Evolutionary conservation across 805 yeast genomes (phyloP), one percentile per base, ranked within the genome.

Genomic region (Saccharomycopsis capsularis): DNA sequence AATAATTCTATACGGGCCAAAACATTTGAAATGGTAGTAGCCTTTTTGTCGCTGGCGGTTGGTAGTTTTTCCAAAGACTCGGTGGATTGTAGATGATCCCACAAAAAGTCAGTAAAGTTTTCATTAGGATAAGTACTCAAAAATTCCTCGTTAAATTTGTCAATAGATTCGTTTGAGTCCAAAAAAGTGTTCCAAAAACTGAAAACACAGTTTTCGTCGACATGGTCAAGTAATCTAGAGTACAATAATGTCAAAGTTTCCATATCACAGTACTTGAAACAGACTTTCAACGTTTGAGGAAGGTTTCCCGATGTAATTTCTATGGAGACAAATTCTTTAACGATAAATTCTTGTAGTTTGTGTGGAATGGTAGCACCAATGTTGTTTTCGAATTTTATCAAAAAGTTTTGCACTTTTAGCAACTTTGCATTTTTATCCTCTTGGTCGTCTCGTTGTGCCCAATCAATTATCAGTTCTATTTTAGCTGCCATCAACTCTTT

Each of bases 211-310:
- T n/a, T n/a, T n/a, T n/a, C n/a, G n/a, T n/a, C n/a, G n/a, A n/a
- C n/a, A n/a, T n/a, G n/a, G n/a, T n/a, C n/a, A n/a, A n/a, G n/a
- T n/a, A n/a, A n/a, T n/a, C n/a, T n/a, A n/a, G n/a, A n/a, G 18
- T 42, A 42, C 2, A 42, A 21, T 6, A 42, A n/a, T 30, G 45
- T 21, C 32, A 42, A 42, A 3, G 29, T 42, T 11, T 21, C 29
- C 18, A 19, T 18, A 22, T 22, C 9, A 3, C 30, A 11, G 23
- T 22, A 42, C 22, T 42, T 42, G 39, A 42, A 42, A 29, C 44
- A 25, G 23, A 41, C 29, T 18, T 41, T 41, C 19, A 41, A 27
- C 16, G 19, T 9, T 2, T n/a, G n/a, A n/a, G n/a, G n/a, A n/a
- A n/a, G n/a, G n/a, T n/a, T n/a, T n/a, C n/a, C n/a, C n/a, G n/a